phyloP scores from a whole-genome alignment of 371 early-diverging fungal genomes.

The Mucor circinelloides region DNA sequence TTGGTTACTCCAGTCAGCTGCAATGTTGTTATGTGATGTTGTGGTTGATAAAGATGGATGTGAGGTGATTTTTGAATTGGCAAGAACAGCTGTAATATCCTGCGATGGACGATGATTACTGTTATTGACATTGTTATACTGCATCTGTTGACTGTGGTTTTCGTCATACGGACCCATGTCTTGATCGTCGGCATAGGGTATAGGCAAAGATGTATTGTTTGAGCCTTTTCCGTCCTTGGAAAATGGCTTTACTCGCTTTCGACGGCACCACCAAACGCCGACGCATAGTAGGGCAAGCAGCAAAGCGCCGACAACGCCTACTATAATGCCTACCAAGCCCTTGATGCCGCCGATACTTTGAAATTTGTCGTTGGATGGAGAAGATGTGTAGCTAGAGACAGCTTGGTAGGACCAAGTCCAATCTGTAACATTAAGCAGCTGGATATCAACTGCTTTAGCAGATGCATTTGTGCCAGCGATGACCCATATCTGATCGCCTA shows the following conservation, averaged over 20 bases:
- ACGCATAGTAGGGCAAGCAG: background rate
- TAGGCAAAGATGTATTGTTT: background rate
- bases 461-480: constrained; percentile 30
- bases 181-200: background rate
- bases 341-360: constrained; percentile 20
- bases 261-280: constrained; percentile 8
- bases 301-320: constrained; percentile 11
- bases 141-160: background rate
- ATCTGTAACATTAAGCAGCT: constrained; percentile 22
- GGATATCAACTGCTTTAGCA: constrained; percentile 30
- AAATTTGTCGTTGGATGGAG: background rate
- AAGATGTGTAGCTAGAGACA: background rate
- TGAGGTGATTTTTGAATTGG: background rate
- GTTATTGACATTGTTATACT: background rate
- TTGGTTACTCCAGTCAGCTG: background rate
- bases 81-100: background rate
- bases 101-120: background rate
- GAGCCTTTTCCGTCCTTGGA: background rate
- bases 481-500: constrained; percentile 26
- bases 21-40: background rate
- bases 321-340: constrained; percentile 20
- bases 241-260: background rate
- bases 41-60: constrained; percentile 7
- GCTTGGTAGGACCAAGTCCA: constrained; percentile 23
- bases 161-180: background rate